Evolutionary conservation across 169 alveolate genomes (phyloP).

Genomic region (Babesia gibsoni): DNA sequence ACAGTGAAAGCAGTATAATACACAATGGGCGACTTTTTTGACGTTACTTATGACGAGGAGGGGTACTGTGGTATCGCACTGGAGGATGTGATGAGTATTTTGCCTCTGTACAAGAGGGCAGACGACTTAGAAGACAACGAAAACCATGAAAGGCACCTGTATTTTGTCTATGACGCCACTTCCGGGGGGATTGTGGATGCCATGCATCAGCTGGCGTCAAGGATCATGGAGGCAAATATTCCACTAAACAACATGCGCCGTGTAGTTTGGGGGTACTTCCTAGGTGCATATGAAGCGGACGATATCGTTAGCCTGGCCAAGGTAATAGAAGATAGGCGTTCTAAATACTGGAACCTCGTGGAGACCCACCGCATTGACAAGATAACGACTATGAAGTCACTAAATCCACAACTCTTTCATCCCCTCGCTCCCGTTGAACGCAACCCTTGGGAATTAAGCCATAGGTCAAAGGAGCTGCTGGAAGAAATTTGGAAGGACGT

Average conservation of each 20-base stretch:
- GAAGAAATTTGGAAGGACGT: constrained; percentile 76
- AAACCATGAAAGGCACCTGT: neutral
- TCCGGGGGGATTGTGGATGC: neutral
- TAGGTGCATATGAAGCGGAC: constrained; percentile 11
- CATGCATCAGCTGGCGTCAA: constrained; percentile 31
- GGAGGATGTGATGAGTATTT: constrained; percentile 24
- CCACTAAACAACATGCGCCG: constrained; percentile 27
- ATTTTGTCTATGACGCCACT: neutral
- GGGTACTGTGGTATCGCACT: constrained; percentile 46
- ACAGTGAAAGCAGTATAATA: neutral
- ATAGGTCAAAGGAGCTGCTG: constrained; percentile 60
- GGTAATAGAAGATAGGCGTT: neutral
- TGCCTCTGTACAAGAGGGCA: neutral
- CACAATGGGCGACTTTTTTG: neutral
- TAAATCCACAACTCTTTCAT: constrained; percentile 75
- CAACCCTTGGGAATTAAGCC: constrained; percentile 73
- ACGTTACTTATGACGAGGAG: constrained; percentile 56
- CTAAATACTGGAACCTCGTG: constrained; percentile 32
- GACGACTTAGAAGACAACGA: neutral
- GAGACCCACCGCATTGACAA: constrained; percentile 22
- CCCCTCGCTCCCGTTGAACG: constrained; percentile 74
- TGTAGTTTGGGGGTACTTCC: constrained; percentile 54
- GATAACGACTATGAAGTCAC: constrained; percentile 40
- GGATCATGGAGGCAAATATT: neutral
- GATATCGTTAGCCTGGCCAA: constrained; percentile 3